Base-by-base conservation (phyloP, 1,284 basidiomycete species). In the Leccinum pachyderme region DNA sequence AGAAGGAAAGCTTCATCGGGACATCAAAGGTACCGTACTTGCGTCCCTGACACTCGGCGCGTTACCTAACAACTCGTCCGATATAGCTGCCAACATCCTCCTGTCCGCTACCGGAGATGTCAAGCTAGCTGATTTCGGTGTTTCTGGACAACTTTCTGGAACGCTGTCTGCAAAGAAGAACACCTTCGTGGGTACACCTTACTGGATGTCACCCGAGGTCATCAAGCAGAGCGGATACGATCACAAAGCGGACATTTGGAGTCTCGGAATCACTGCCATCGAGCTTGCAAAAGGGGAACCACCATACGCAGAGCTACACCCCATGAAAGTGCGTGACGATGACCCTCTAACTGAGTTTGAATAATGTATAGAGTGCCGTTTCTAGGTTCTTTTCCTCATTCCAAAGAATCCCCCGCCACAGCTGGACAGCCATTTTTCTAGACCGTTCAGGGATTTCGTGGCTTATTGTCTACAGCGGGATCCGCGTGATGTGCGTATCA, bases 151-250 rank as follows among this genome's bases (percentile, higher is more conserved):
- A 69, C 81, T 99, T 25, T 98, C 95, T 41, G 92, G 93, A 3
- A 97, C 94, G 0, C 81, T 97, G 35, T 91, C 90, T 54, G 94
- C 94, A n/a, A 97, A 97, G 84, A 98, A 98, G 82, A 98, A 98
- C 66, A 98, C 95, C 0, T 98, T 98, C 69, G 95, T 98, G 50
- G 93, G 96, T 29, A 96, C 95, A 13, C 93, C 93, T 2, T 96
- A 95, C 69, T 97, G 95, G 95, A 99, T 99, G 96, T 95, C 93
- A 24, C 96, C 96, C 7, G 96, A 99, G 72, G 96, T 99, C 24
- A 98, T 99, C 79, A 98, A 98, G 74, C 96, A 99, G 75, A 96
- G 93, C 59, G 97, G 97, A 7, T 99, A 99, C 72, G 96, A 98
- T 68, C 91, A 95, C 73, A 98, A 98, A 70, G 96, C 96, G 11